Conservation (phyloP, 805 yeast species). For the Komagataella pseudopastoris region DNA sequence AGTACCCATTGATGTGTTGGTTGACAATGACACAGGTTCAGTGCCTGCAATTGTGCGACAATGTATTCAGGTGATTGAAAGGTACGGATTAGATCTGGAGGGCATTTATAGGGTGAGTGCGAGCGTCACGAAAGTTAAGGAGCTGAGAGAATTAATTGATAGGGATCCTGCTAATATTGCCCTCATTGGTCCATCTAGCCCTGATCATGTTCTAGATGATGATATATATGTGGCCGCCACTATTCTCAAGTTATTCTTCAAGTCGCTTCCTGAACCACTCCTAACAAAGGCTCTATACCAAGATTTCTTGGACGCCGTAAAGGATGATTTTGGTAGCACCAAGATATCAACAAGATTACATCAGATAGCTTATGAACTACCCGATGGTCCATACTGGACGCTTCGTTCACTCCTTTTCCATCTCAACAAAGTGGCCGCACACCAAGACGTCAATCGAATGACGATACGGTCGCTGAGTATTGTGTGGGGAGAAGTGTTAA, state of each 20-base stretch:
- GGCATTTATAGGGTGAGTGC: slow-evolving; percentile 88
- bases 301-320: slow-evolving; percentile 56
- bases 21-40: slow-evolving; percentile 76
- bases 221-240: slow-evolving; percentile 87
- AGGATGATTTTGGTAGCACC: slow-evolving; percentile 27
- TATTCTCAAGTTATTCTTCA: slow-evolving; percentile 70
- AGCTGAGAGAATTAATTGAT: slow-evolving; percentile 59
- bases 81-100: slow-evolving; percentile 71
- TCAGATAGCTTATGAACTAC: slow-evolving; percentile 75
- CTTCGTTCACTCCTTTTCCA: slow-evolving; percentile 78
- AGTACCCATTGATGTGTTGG: slow-evolving; percentile 61
- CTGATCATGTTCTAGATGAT: slow-evolving; percentile 50
- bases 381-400: slow-evolving; percentile 93
- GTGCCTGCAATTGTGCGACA: slow-evolving; percentile 85
- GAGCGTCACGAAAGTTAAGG: slow-evolving; percentile 59
- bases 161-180: slow-evolving; percentile 53
- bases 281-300: slow-evolving; percentile 50
- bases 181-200: slow-evolving; percentile 28
- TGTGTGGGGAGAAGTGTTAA: slow-evolving; percentile 89
- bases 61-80: slow-evolving; percentile 79
- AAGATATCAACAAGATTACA: slow-evolving; percentile 64
- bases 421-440: slow-evolving; percentile 47
- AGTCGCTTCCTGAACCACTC: slow-evolving; percentile 78
- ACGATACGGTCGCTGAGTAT: slow-evolving; percentile 67
- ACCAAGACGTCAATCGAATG: slow-evolving; percentile 66